Conservation (phyloP, 371 early-diverging fungal genomes). For the Nematocida sp. region DNA sequence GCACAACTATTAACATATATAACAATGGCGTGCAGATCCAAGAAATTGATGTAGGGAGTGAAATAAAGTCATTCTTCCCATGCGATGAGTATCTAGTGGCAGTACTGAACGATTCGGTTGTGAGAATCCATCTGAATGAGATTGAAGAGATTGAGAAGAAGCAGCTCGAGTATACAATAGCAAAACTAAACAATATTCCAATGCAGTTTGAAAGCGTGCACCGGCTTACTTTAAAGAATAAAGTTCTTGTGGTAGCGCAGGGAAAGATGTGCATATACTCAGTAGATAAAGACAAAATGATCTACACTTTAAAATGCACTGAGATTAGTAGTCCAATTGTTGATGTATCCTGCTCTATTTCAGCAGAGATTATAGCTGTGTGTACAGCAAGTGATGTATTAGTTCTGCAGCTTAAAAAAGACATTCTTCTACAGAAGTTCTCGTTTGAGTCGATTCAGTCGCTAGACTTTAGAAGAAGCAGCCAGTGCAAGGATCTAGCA, state of each 20-base stretch:
- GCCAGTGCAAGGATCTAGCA: slow-evolving; percentile 27
- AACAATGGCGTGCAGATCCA: slow-evolving; percentile 31
- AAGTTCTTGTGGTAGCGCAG: slow-evolving; percentile 16
- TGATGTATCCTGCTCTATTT: slow-evolving; percentile 33
- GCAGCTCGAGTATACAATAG: not conserved
- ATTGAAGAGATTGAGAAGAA: slow-evolving; percentile 18
- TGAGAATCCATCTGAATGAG: not conserved
- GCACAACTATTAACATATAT: slow-evolving; percentile 19
- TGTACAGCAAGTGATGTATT: slow-evolving; percentile 20
- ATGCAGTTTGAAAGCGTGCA: not conserved
- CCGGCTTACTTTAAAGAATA: slow-evolving; percentile 1
- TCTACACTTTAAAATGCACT: slow-evolving; percentile 29
- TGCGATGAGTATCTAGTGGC: not conserved
- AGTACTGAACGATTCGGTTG: not conserved
- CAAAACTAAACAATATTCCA: not conserved
- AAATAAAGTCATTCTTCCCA: slow-evolving; percentile 1
- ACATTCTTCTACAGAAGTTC: slow-evolving; percentile 38
- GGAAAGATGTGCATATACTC: slow-evolving; percentile 13
- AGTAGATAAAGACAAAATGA: not conserved
- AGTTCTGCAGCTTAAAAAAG: slow-evolving; percentile 44
- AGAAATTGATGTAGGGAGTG: not conserved
- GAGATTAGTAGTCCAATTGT: not conserved
- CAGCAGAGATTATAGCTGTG: slow-evolving; percentile 38
- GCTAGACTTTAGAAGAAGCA: slow-evolving; percentile 46
- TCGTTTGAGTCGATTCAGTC: slow-evolving; percentile 8